A percentile compares a stretch with the other conserved stretches of the same genome.
phyloP scores from a whole-genome alignment of 495 filamentous ascomycete genomes.

The Podospora pseudoanserina region DNA sequence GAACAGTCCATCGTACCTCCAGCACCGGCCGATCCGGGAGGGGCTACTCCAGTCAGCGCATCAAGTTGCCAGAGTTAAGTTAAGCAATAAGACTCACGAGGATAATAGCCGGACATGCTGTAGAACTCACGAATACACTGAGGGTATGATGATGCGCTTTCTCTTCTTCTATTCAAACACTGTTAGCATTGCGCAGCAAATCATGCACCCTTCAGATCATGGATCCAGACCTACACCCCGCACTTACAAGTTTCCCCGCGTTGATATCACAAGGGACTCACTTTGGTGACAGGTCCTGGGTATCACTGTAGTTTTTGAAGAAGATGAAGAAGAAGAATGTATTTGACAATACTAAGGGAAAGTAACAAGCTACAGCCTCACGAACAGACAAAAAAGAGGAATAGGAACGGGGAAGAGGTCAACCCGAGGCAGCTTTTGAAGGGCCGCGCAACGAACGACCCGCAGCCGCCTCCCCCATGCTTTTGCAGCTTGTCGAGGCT shows the following conservation, averaged over 20 bases:
- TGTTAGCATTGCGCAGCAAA: not conserved
- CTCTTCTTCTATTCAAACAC: too few relatives aligned
- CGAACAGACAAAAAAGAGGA: not conserved
- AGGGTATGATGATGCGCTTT: too few relatives aligned
- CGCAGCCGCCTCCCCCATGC: not conserved
- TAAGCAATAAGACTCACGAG: conserved; percentile 25
- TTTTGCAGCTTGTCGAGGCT: not conserved
- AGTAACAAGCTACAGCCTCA: not conserved
- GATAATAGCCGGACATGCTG: conserved; percentile 34
- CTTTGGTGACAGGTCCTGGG: not conserved
- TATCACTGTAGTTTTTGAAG: not conserved
- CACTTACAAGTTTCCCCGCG: conserved; percentile 10
- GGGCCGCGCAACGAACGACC: conserved; percentile 5
- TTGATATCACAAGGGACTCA: not conserved
- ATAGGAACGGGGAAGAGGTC: conserved; percentile 2
- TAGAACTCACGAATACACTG: too few relatives aligned
- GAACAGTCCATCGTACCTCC: conserved; percentile 23
- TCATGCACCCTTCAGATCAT: not conserved
- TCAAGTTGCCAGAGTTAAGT: not conserved
- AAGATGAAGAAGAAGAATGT: not conserved
- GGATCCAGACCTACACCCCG: conserved; percentile 9
- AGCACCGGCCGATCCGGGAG: conserved; percentile 24
- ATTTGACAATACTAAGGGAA: not conserved
- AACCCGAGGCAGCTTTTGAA: conserved; percentile 6
- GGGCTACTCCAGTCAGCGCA: conserved; percentile 24